Percentiles rank a stretch among this genome's conserved stretches.
phyloP scores from a whole-genome alignment of 306 rosid genomes.

The Cucurbita maxima region DNA sequence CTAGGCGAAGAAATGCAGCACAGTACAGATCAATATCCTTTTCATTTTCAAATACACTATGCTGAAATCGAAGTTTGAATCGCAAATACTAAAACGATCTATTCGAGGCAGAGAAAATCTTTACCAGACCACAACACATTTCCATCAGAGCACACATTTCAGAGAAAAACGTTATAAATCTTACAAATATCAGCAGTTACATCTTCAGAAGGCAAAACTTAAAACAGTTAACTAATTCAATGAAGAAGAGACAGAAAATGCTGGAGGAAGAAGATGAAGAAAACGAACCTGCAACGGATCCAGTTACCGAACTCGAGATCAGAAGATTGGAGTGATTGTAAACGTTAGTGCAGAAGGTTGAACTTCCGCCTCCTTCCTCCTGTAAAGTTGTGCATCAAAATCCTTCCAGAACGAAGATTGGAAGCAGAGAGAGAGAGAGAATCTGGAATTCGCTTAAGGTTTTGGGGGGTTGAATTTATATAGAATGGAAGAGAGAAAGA shows the following conservation, averaged over 20 bases:
- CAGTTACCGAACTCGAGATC: not conserved
- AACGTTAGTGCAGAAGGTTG: not conserved
- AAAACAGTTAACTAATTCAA: not conserved
- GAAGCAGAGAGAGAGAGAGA: not conserved
- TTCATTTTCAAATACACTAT: not conserved
- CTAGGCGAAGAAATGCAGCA: not conserved
- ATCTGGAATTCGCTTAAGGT: constrained; percentile 13
- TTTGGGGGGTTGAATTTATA: constrained; percentile 8
- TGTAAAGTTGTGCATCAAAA: not conserved
- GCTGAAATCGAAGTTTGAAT: not conserved
- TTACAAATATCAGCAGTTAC: not conserved
- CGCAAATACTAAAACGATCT: not conserved
- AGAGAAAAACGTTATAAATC: not conserved
- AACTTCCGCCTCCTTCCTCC: not conserved
- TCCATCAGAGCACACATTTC: not conserved
- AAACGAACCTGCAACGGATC: not conserved
- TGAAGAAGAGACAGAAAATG: not conserved
- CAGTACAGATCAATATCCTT: not conserved
- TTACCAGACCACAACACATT: not conserved
- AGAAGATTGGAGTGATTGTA: not conserved
- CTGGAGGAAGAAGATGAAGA: not conserved
- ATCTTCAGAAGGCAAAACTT: not conserved
- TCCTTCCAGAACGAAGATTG: not conserved
- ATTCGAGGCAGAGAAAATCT: not conserved
- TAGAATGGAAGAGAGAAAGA: not conserved